A percentile compares a stretch with the other conserved stretches of the same genome.
phyloP scores from a whole-genome alignment of 2,329 filamentous ascomycete species.

The Ascomycota sp. region DNA sequence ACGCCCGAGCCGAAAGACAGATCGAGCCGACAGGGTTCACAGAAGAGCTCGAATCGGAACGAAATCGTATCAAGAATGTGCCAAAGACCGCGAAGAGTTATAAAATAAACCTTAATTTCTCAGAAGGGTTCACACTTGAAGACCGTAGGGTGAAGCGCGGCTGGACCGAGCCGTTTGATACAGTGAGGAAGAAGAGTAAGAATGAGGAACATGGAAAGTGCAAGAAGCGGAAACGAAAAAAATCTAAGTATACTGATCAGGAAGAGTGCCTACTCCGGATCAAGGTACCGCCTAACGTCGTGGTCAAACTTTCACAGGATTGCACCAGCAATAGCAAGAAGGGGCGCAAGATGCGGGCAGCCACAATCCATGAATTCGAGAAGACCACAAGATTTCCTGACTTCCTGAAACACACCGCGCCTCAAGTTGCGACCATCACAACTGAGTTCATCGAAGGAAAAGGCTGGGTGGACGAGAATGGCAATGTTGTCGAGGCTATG shows the following conservation, averaged over 20 bases:
- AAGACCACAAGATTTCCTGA: constrained; percentile 66
- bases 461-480: constrained; percentile 71
- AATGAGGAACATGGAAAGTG: constrained; percentile 27
- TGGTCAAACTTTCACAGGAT: constrained; percentile 20
- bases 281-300: constrained; percentile 34
- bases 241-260: constrained; percentile 63
- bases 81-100: constrained; percentile 21
- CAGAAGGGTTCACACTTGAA: constrained; percentile 49
- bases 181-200: constrained; percentile 25
- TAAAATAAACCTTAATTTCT: constrained; percentile 28
- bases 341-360: constrained; percentile 22
- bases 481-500: constrained; percentile 49
- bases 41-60: constrained; percentile 10
- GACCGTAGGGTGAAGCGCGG: constrained; percentile 71
- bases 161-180: constrained; percentile 53
- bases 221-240: constrained; percentile 36
- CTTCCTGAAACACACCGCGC: constrained; percentile 43
- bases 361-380: constrained; percentile 73
- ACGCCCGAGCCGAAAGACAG: constrained; percentile 42
- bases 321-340: constrained; percentile 32
- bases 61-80: constrained; percentile 16
- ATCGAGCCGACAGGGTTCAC: constrained; percentile 13
- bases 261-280: constrained; percentile 76
- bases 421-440: constrained; percentile 15
- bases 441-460: constrained; percentile 59